Evolutionary conservation across 345 rosid genomes (phyloP), one percentile per base, ranked within the genome.

Genomic region (Populus alba): DNA sequence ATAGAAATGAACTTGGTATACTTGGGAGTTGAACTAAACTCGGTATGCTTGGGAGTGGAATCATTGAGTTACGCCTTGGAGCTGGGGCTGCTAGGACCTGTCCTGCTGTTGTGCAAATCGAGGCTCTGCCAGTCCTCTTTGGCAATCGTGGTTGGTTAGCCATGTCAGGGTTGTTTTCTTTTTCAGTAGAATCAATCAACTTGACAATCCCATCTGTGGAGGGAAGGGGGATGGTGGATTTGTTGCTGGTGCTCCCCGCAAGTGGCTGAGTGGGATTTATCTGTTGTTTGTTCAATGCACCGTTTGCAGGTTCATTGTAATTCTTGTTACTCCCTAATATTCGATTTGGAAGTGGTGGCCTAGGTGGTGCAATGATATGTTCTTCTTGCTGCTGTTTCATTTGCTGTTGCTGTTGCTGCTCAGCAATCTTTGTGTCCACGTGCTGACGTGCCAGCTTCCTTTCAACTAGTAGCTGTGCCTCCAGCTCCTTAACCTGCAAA

Each of bases 401-500:
- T 66, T 84, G 90, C 25, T 84, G 92, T 31, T 89, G 84, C 31
- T 29, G 31, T 1, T 29, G 83, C 15, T 72, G 93, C 85, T 96
- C 97, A 38, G 95, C 97, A 25, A 91, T 90, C 89, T 87, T 96
- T 27, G 92, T 88, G 84, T 96, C 97, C 43, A 96, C 95, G 38
- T 96, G 97, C 82, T 94, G 99, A 70, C 98, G 92, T 38, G 98
- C 98, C 22, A 96, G 90, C 83, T 92, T 96, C 83, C 99, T 94
- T 79, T 93, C 99, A 45, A 91, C 88, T 29, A 96, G 89, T 71
- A 96, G 92, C 79, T 93, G 99, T 5, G 94, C 81, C 86, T 96
- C 99, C 53, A 96, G 87, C 80, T 96, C 99, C 82, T 91, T 96
- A 35, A 93, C 84, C 98, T 93, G 84, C 70, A 78, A 86, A 78